phyloP scores from a whole-genome alignment of 2,329 filamentous ascomycete species.

The Colletotrichum gigasporum region DNA sequence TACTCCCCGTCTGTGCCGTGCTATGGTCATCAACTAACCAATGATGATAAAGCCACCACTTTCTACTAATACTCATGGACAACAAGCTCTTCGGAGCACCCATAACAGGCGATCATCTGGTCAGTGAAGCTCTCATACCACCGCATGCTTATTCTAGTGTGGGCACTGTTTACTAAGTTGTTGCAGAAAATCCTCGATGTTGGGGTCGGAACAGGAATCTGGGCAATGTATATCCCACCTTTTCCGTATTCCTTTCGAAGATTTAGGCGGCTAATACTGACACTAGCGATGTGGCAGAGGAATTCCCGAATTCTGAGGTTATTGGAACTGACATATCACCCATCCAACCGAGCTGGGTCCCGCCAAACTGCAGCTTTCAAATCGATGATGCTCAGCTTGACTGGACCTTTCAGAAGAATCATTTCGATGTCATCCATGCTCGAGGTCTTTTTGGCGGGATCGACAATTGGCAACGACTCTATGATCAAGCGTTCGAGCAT shows the following conservation, averaged over 20 bases:
- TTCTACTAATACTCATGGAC: not conserved
- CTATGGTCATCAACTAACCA: not conserved
- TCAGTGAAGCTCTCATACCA: too few species aligned
- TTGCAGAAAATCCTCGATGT: slow-evolving; percentile 51
- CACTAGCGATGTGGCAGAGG: slow-evolving; percentile 56
- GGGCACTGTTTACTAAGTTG: not conserved
- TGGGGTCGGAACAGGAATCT: slow-evolving; percentile 67
- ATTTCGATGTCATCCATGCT: slow-evolving; percentile 70
- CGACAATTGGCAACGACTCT: slow-evolving; percentile 63
- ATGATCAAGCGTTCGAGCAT: slow-evolving; percentile 59
- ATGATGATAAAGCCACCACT: not conserved
- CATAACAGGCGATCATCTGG: not conserved
- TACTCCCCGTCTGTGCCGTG: not conserved
- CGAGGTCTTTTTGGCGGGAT: slow-evolving; percentile 67
- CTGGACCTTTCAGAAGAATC: slow-evolving; percentile 51
- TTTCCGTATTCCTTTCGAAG: too few species aligned
- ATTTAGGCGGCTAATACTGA: not conserved
- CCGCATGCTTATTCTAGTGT: too few species aligned
- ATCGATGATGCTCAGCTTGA: slow-evolving; percentile 44
- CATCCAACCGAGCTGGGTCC: slow-evolving; percentile 55
- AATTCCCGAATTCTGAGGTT: slow-evolving; percentile 52
- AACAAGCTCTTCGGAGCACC: not conserved
- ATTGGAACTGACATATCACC: slow-evolving; percentile 65
- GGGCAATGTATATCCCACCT: slow-evolving; percentile 47
- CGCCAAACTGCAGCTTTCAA: slow-evolving; percentile 47